These are phyloP conservation scores for Escovopsis sp. DNA, from an alignment of 2,329 filamentous ascomycete genomes.

Conservation along the genomic window DNA sequence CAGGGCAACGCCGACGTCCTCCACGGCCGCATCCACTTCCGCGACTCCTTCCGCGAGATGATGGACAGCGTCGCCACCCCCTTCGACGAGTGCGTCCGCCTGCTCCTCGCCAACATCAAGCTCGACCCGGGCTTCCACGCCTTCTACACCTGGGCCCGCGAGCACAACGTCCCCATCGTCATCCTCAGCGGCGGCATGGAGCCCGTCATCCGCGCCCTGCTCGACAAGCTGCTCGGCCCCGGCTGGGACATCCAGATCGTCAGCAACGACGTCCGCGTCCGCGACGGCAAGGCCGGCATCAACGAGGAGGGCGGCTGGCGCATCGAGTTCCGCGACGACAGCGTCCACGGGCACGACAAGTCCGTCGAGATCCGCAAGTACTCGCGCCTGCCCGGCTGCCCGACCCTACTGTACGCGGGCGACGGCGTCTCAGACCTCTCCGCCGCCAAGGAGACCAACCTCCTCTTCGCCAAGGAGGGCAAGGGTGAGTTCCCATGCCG, in stretches of 20 bases:
- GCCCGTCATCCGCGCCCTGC: conserved; percentile 73
- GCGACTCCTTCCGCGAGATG: conserved; percentile 83
- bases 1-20: conserved; percentile 67
- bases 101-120: conserved; percentile 67
- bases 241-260: conserved; percentile 78
- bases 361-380: conserved; percentile 82
- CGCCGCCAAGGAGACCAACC: conserved; percentile 80
- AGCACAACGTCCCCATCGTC: conserved; percentile 79
- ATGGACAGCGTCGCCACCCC: conserved; percentile 73
- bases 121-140: conserved; percentile 78
- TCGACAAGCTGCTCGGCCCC: conserved; percentile 65
- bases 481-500: conserved; percentile 59
- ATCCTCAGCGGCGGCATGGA: conserved; percentile 88
- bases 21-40: conserved; percentile 54
- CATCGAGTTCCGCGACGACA: conserved; percentile 79
- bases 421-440: conserved; percentile 89
- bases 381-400: conserved; percentile 58
- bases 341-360: conserved; percentile 93
- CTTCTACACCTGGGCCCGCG: conserved; percentile 72
- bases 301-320: conserved; percentile 75
- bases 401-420: conserved; percentile 84
- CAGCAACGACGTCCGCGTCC: conserved; percentile 61
- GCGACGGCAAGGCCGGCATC: conserved; percentile 49
- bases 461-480: conserved; percentile 86
- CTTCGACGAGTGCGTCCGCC: conserved; percentile 67